Conservation (phyloP, 1,284 basidiomycete species). For the Trametes sp. region DNA sequence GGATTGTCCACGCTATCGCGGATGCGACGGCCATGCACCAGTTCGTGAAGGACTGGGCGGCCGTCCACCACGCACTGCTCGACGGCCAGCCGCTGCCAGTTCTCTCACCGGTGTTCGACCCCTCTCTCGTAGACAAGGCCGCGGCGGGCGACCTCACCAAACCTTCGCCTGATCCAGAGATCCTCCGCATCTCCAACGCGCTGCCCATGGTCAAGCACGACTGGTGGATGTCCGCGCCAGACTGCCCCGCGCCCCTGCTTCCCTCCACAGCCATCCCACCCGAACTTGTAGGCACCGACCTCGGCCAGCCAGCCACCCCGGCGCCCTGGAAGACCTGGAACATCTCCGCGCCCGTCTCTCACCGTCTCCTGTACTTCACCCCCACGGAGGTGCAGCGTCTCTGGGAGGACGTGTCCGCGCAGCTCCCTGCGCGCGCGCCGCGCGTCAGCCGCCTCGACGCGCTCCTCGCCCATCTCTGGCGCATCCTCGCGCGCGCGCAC, state of each 20-base stretch:
- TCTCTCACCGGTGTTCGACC: conserved; percentile 44
- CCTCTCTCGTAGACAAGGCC: conserved; percentile 43
- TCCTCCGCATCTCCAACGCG: conserved; percentile 37
- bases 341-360: conserved; percentile 38
- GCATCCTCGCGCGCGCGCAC: conserved; percentile 46
- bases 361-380: conserved; percentile 47
- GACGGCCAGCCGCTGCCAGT: conserved; percentile 19
- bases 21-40: conserved; percentile 48
- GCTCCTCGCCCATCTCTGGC: conserved; percentile 52
- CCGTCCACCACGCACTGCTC: conserved; percentile 36
- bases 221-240: conserved; percentile 44
- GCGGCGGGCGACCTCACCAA: conserved; percentile 45
- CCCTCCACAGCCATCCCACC: conserved; percentile 25
- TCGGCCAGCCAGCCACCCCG: conserved; percentile 38
- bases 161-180: conserved; percentile 34
- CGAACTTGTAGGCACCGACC: conserved; percentile 28
- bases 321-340: conserved; percentile 48
- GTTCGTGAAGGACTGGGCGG: conserved; percentile 51
- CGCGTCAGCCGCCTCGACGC: conserved; percentile 50
- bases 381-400: conserved; percentile 45
- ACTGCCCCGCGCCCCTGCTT: conserved; percentile 35
- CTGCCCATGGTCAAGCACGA: conserved; percentile 49
- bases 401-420: conserved; percentile 35
- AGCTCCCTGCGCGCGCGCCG: conserved; percentile 15
- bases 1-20: conserved; percentile 47